Evolutionary conservation across 1,139 yeast genomes (phyloP), one percentile per base, ranked within the genome.

Genomic region (Blastobotrys ciferrii): DNA sequence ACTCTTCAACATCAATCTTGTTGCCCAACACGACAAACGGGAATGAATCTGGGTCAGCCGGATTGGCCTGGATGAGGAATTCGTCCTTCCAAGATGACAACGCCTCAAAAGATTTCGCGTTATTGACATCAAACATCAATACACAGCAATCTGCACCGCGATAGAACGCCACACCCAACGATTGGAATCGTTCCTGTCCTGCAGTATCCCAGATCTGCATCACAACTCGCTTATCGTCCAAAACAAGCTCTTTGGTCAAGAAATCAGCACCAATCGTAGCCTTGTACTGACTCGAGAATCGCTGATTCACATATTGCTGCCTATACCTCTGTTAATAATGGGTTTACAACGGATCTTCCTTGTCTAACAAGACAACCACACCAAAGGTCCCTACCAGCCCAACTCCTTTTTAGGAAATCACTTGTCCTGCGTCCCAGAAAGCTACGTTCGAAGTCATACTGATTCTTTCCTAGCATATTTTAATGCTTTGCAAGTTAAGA

Each of bases 141-240:
- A 92, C 98, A 70, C 98, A 92, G 69, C 98, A 92, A 68, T 92
- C 98, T 0, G 98, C 97, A 32, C 98, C 98, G 60, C 98, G 77
- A 69, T 92, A 92, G 67, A 92, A 92, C 1, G 98, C 98, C 42
- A 92, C 98, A 14, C 98, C 98, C 55, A 92, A 75, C 53, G 95
- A 84, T 70, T 92, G 98, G 71, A 86, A 85, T 58, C 95, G 74
- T 65, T 85, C 95, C 67, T 85, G 95, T 23, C 95, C 94, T 1
- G 94, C 94, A 4, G 95, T 85, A 63, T 85, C 95, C 95, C 95
- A 85, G 51, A 86, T 82, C 74, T 92, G 96, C 75, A 86, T 77
- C 25, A 89, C 82, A 11, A 84, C 91, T 56, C 79, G 78, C 59
- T 85, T 81, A 65, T 84, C 92, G 66, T 92, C 98, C 51, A 92